Percentiles rank a stretch among this genome's conserved stretches.
phyloP scores from a whole-genome alignment of 208 protist genomes.

The Leishmania turanica region DNA sequence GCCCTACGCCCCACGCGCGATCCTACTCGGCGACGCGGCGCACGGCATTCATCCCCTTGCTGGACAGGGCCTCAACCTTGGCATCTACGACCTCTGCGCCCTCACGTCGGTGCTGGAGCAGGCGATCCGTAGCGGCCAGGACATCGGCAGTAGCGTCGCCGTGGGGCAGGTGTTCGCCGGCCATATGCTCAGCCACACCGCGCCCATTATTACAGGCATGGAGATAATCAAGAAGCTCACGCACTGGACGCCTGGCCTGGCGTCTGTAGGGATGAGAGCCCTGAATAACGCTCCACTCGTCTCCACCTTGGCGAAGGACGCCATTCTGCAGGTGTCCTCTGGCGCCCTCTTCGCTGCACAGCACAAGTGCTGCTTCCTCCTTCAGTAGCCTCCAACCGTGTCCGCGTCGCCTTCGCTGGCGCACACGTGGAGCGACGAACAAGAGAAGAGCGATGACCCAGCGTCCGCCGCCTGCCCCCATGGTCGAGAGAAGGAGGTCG shows the following conservation, averaged over 20 bases:
- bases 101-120: conserved; percentile 64
- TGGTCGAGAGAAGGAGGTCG: too few relatives aligned
- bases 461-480: too few relatives aligned
- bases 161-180: conserved; percentile 76
- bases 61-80: conserved; percentile 93
- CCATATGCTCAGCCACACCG: conserved; percentile 79
- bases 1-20: conserved; percentile 59
- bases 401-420: not conserved
- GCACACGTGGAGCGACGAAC: not conserved
- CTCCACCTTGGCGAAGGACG: conserved; percentile 76
- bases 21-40: conserved; percentile 88
- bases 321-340: conserved; percentile 78
- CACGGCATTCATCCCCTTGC: conserved; percentile 93
- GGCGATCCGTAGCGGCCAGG: conserved; percentile 69
- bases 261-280: conserved; percentile 68
- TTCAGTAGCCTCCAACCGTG: conserved; percentile 22
- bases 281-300: conserved; percentile 69
- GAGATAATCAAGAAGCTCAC: conserved; percentile 74
- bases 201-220: conserved; percentile 79
- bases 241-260: conserved; percentile 47
- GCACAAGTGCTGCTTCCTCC: conserved; percentile 60
- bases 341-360: conserved; percentile 68
- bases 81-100: conserved; percentile 86
- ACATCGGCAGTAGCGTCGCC: conserved; percentile 72
- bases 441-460: not conserved